Evolutionary conservation across 1,139 yeast species (phyloP), one percentile per base, ranked within the genome.

Genomic region (Candida sanyaensis): DNA sequence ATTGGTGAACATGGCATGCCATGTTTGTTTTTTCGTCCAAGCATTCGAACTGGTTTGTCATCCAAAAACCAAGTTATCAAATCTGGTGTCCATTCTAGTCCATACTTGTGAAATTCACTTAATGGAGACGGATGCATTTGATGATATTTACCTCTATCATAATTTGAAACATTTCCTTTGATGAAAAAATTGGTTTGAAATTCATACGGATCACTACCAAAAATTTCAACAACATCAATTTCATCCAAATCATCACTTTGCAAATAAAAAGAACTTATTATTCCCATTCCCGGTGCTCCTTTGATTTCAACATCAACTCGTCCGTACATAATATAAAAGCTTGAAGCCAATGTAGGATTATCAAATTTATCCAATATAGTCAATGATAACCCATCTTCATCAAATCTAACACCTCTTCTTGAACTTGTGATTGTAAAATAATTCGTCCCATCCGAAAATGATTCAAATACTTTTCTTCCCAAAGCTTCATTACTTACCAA

Each of bases 181-280:
- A 73, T 65, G 53, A 77, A 77, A 59, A 60, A 77, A 57, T 76
- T 76, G 21, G 78, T 62, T 50, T 74, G 78, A 50, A 62, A 67
- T 44, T 66, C 65, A 42, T 53, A 61, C 2, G 58, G 60, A 46
- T 68, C 64, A 12, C 73, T 70, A 2, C 81, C 80, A 54, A 76
- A 72, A 30, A 73, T 56, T 49, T 77, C 81, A 24, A 69, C 72
- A 9, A 74, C 56, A 50, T 77, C 81, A 38, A 77, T 74, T 50
- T 77, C 81, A 56, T 77, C 82, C 49, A 70, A 61, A 55, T 73
- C 79, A 50, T 75, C 76, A 50, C 76, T 69, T 55, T 76, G 81
- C 24, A 77, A 56, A 54, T 76, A 77, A 41, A 75, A 64, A 8
- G 78, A 71, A 30, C 75, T 66, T 8, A 77, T 66, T n/a, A 77